Base-by-base conservation (phyloP, 129 eudicot species). In the Escallonia rubra region DNA sequence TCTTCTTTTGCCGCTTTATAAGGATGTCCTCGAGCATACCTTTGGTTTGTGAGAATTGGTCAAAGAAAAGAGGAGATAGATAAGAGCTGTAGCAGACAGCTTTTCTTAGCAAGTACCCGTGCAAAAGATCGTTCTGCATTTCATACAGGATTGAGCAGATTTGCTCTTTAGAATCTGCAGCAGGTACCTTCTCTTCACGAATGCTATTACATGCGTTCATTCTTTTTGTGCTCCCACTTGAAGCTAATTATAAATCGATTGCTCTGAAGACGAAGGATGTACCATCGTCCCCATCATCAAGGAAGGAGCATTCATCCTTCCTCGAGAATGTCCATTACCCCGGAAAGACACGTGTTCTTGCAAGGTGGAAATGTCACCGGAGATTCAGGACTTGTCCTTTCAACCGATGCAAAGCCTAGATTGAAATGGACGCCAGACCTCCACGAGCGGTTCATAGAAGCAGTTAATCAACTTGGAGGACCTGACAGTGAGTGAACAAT, bases 381-480 rank as follows among this genome's bases (percentile, higher is more conserved):
- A 49, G 87, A 84, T 50, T 84, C 86, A 4, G 95, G 90, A 44
- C 90, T 90, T 41, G 97, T 90, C 52, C 90, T 94, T 52, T 94
- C 99, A 50, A 94, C 97, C 6, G 99, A 94, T 77, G 91, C 99
- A 12, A 94, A 94, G 77, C 99, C 99, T 15, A 79, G 99, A 77
- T 80, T 94, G 51, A 94, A 94, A 83, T 94, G 99, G 99, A 90
- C 99, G 11, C 88, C 83, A 39, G 96, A 94, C 61, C 96, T 90
- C 59, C 99, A 94, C 63, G 87, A 87, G 70, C 80, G 96, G 38
- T 94, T 94, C 80, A 79, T 85, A 50, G 91, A 94, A 51, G 99
- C 99, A 5, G 96, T 94, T 43, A 90, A 89, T 74, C 99, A 87
- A 59, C 90, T 94, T 38, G 99, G 99, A 53, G 99, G 99, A 64